phyloP scores from a whole-genome alignment of 805 yeast genomes.

The Candida nemodendra region DNA sequence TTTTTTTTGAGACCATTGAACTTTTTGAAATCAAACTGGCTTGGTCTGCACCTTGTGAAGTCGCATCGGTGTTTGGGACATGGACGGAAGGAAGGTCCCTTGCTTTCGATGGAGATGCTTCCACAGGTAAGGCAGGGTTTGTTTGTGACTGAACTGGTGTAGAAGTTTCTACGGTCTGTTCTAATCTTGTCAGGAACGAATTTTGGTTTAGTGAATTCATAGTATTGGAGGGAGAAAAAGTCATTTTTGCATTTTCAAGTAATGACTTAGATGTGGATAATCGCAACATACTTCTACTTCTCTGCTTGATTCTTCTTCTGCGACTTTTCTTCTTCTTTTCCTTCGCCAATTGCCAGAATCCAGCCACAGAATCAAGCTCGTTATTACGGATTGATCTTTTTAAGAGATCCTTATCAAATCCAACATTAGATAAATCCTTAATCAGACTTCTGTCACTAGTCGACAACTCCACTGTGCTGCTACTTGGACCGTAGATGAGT shows the following conservation, averaged over 20 bases:
- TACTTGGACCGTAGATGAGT: constrained; percentile 36
- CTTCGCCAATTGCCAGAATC: constrained; percentile 67
- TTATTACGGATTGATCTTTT: constrained; percentile 55
- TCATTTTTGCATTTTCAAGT: constrained; percentile 20
- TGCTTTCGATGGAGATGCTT: not conserved
- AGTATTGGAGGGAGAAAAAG: constrained; percentile 18
- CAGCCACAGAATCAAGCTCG: constrained; percentile 70
- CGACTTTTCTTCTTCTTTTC: constrained; percentile 46
- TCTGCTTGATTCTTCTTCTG: constrained; percentile 26
- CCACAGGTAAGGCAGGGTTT: not conserved
- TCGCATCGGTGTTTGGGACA: no score
- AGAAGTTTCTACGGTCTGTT: constrained; percentile 12
- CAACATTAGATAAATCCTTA: constrained; percentile 55
- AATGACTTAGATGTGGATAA: constrained; percentile 27
- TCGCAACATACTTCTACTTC: constrained; percentile 32
- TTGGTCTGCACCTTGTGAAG: not conserved
- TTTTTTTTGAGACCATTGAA: constrained; percentile 5
- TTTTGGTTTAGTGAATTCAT: constrained; percentile 11
- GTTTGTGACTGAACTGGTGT: constrained; percentile 6
- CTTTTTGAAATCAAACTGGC: constrained; percentile 1
- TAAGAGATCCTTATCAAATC: constrained; percentile 62
- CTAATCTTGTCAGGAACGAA: constrained; percentile 4
- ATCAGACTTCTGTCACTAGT: constrained; percentile 62
- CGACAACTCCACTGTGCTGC: constrained; percentile 29
- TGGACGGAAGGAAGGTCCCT: not conserved